Conservation (phyloP, 495 filamentous ascomycete species). For the Trichocladium uniseriatum region DNA sequence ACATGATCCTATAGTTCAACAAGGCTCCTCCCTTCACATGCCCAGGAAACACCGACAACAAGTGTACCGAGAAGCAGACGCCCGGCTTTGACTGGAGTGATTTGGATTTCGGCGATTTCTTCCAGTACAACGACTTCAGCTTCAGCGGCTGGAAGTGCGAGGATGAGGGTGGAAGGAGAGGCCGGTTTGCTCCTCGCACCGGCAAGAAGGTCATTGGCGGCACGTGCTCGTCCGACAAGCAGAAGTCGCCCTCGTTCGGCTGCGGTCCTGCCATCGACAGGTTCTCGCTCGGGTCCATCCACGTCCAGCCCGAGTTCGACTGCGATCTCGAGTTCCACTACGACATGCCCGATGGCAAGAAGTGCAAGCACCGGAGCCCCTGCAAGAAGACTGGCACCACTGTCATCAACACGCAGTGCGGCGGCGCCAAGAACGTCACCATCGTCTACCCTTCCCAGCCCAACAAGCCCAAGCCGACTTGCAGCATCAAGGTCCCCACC, state of each 20-base stretch:
- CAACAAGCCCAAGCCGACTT: slow-evolving; percentile 42
- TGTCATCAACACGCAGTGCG: slow-evolving; percentile 78
- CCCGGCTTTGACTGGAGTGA: slow-evolving; percentile 63
- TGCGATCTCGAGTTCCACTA: slow-evolving; percentile 75
- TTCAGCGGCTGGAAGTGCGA: slow-evolving; percentile 65
- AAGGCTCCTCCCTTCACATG: slow-evolving; percentile 51
- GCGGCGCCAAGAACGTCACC: slow-evolving; percentile 72
- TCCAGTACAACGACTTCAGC: slow-evolving; percentile 56
- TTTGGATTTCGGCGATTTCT: slow-evolving; percentile 53
- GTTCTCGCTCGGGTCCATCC: slow-evolving; percentile 67
- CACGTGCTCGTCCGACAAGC: slow-evolving; percentile 38
- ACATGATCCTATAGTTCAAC: slow-evolving; percentile 39
- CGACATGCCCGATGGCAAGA: slow-evolving; percentile 66
- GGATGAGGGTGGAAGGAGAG: slow-evolving; percentile 44
- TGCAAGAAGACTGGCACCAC: slow-evolving; percentile 57
- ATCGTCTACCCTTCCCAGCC: slow-evolving; percentile 59
- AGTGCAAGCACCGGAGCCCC: slow-evolving; percentile 60
- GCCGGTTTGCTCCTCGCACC: slow-evolving; percentile 37
- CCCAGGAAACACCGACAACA: slow-evolving; percentile 67
- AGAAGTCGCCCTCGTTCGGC: slow-evolving; percentile 49
- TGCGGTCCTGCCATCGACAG: slow-evolving; percentile 42
- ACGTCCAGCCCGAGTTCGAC: slow-evolving; percentile 63
- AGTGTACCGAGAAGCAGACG: slow-evolving; percentile 57
- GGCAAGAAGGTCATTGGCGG: slow-evolving; percentile 56
- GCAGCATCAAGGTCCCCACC: slow-evolving; percentile 64